phyloP scores from a whole-genome alignment of 768 basidiomycete species.

The Sistotremastrum suecicum region DNA sequence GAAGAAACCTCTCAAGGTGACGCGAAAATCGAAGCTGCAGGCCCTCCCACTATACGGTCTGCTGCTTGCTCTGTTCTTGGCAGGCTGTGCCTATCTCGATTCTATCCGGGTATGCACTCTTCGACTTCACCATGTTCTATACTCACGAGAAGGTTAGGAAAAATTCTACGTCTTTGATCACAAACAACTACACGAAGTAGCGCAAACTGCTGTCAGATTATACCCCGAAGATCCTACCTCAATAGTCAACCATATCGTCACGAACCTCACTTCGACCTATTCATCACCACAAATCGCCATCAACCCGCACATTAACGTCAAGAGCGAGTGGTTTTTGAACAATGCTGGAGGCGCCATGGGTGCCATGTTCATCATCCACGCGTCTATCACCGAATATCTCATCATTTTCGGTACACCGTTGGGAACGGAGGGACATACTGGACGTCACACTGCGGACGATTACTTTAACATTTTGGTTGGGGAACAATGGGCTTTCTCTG shows the following conservation, averaged over 20 bases:
- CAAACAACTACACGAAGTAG: constrained; percentile 52
- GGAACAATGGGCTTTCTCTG: constrained; percentile 85
- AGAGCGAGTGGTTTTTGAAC: constrained; percentile 86
- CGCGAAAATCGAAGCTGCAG: no score
- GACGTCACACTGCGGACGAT: constrained; percentile 91
- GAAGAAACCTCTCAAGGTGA: no score
- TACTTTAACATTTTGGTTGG: constrained; percentile 94
- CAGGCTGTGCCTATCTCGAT: constrained; percentile 5
- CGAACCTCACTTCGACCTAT: constrained; percentile 65
- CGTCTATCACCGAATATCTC: constrained; percentile 91
- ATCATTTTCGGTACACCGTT: constrained; percentile 94
- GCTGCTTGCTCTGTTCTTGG: constrained; percentile 2
- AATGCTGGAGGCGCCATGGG: constrained; percentile 99
- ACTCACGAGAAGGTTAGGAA: constrained; percentile 29
- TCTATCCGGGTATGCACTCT: constrained; percentile 2
- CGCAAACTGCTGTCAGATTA: constrained; percentile 55
- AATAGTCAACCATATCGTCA: constrained; percentile 72
- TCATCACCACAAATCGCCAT: constrained; percentile 42
- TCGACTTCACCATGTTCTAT: neutral
- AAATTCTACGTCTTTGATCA: constrained; percentile 85
- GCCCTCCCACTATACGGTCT: neutral
- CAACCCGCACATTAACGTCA: constrained; percentile 25
- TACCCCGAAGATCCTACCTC: constrained; percentile 49
- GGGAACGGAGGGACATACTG: constrained; percentile 93
- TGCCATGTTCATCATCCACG: constrained; percentile 95